These are phyloP conservation scores for Colletotrichum ledebouriae DNA, from an alignment of 2,329 filamentous ascomycete species.

Conservation along the genomic window DNA sequence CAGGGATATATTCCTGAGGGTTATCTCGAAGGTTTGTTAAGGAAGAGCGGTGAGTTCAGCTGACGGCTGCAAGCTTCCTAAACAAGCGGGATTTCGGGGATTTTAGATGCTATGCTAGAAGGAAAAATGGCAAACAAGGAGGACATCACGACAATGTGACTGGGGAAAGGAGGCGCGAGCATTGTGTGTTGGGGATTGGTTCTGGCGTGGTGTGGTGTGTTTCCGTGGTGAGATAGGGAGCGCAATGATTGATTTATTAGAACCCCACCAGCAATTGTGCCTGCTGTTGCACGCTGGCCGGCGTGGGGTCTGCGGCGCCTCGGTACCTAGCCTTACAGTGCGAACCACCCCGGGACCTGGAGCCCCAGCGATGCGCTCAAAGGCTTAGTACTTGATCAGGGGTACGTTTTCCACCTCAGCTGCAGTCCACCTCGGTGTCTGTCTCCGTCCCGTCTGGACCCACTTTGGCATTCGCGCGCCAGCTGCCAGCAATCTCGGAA, in stretches of 20 bases:
- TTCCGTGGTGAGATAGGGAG: slow-evolving; percentile 31
- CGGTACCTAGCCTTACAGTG: slow-evolving; percentile 38
- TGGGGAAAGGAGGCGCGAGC: slow-evolving; percentile 17
- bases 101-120: slow-evolving; percentile 22
- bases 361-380: slow-evolving; percentile 10
- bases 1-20: background rate
- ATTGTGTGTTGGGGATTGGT: slow-evolving; percentile 16
- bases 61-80: background rate
- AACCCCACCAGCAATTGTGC: slow-evolving; percentile 21
- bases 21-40: background rate
- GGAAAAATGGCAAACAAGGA: slow-evolving; percentile 21
- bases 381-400: slow-evolving; percentile 5
- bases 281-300: slow-evolving; percentile 23
- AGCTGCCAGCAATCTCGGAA: slow-evolving; percentile 38
- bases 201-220: slow-evolving; percentile 18
- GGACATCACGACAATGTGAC: slow-evolving; percentile 30
- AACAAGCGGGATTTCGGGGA: background rate
- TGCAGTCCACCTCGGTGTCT: no score
- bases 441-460: background rate
- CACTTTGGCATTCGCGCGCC: slow-evolving; percentile 12
- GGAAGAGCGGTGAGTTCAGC: background rate
- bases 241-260: slow-evolving; percentile 24
- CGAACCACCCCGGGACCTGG: slow-evolving; percentile 24
- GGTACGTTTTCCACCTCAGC: background rate
- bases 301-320: slow-evolving; percentile 17